Percentiles rank a stretch among this genome's conserved stretches.
phyloP scores from a whole-genome alignment of 345 rosid genomes.

The Moricandia moricandioides region DNA sequence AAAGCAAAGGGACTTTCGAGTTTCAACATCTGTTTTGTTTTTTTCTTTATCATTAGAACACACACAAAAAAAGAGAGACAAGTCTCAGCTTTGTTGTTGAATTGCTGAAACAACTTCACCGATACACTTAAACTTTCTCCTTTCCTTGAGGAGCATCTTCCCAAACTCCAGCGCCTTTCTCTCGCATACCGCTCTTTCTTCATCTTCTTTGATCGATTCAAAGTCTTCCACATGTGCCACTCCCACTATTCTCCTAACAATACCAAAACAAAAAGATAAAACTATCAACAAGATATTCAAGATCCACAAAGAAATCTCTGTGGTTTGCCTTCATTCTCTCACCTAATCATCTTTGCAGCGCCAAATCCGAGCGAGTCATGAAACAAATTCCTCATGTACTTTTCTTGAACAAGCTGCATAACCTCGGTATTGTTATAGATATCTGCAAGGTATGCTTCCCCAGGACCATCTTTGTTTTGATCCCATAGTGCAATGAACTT shows the following conservation, averaged over 20 bases:
- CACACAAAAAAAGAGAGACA: not conserved
- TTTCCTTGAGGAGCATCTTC: conserved; percentile 70
- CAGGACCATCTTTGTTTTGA: too few species aligned
- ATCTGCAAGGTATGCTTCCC: too few species aligned
- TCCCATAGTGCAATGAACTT: conserved; percentile 52
- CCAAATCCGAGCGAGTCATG: conserved; percentile 92
- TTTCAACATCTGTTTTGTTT: conserved; percentile 4
- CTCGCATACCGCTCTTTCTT: conserved; percentile 68
- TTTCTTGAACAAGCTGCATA: too few species aligned
- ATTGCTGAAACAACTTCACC: conserved; percentile 65
- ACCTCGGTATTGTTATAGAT: too few species aligned
- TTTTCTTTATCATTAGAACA: not conserved
- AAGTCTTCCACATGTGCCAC: conserved; percentile 97
- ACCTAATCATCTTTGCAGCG: conserved; percentile 97
- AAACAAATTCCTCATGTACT: conserved; percentile 34
- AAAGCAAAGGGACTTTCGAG: conserved; percentile 12
- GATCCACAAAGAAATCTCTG: not conserved
- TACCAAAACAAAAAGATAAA: not conserved
- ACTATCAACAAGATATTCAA: not conserved
- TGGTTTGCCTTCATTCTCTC: not conserved
- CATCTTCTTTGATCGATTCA: conserved; percentile 67
- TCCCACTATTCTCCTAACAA: conserved; percentile 85
- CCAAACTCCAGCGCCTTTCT: conserved; percentile 64
- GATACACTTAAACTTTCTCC: conserved; percentile 61
- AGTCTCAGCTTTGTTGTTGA: conserved; percentile 25